Conservation (phyloP, 2,329 filamentous ascomycete species). For the Alternaria gansuensis region DNA sequence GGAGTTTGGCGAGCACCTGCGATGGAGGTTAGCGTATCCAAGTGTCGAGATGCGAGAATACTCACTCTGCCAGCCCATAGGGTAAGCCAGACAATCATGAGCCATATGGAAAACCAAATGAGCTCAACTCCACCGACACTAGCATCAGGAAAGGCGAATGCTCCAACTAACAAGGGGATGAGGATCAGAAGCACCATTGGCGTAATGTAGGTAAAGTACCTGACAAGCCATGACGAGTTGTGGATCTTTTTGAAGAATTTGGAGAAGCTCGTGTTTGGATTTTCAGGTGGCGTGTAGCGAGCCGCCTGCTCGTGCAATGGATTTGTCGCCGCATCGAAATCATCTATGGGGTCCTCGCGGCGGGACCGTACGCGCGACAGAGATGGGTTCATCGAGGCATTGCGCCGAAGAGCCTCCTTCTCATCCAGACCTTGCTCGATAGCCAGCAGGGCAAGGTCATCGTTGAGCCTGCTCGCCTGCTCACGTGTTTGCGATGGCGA, state of each 20-base stretch:
- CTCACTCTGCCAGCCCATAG: slow-evolving; percentile 77
- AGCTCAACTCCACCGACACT: slow-evolving; percentile 78
- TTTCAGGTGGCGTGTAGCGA: slow-evolving; percentile 70
- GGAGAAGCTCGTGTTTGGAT: slow-evolving; percentile 68
- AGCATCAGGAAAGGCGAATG: slow-evolving; percentile 65
- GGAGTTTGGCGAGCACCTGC: slow-evolving; percentile 68
- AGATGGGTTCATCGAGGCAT: slow-evolving; percentile 53
- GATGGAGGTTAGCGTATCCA: slow-evolving; percentile 16
- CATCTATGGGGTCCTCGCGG: slow-evolving; percentile 67
- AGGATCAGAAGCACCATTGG: slow-evolving; percentile 71
- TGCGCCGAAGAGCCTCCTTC: slow-evolving; percentile 50
- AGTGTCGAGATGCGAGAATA: slow-evolving; percentile 8
- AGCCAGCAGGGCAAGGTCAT: slow-evolving; percentile 71
- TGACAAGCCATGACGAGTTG: slow-evolving; percentile 70
- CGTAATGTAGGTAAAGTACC: slow-evolving; percentile 76
- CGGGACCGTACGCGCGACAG: slow-evolving; percentile 63
- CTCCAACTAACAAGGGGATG: slow-evolving; percentile 73
- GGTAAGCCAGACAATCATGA: slow-evolving; percentile 91
- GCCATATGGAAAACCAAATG: slow-evolving; percentile 94
- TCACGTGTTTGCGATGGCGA: slow-evolving; percentile 68
- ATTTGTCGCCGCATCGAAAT: slow-evolving; percentile 73
- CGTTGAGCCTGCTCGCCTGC: slow-evolving; percentile 68
- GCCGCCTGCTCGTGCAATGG: slow-evolving; percentile 73
- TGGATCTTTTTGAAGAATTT: slow-evolving; percentile 72
- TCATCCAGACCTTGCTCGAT: slow-evolving; percentile 68